Evolutionary conservation across 2,329 filamentous ascomycete genomes (phyloP), one percentile per base, ranked within the genome.

Genomic region (Beauveria brongniartii): DNA sequence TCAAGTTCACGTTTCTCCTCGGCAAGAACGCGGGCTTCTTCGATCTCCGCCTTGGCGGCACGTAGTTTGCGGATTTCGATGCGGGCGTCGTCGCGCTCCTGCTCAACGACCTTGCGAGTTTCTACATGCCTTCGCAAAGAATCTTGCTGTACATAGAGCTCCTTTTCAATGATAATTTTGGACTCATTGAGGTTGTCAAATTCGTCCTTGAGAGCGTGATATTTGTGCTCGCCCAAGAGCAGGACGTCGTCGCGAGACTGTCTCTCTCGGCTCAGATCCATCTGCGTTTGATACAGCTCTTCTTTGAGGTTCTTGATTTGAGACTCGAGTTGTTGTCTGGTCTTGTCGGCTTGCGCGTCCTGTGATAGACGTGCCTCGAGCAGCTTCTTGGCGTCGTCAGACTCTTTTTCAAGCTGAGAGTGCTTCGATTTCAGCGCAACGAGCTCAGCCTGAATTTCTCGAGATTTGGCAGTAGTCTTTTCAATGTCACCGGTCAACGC

Each of bases 141-240:
- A 70, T 99, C 93, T 72, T 97, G 92, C 70, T 97, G 93, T 5
- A 90, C 88, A 71, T 97, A 97, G 72, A 99, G 87, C 74, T 97
- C 93, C 73, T 97, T 97, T 74, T 99, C 93, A 64, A 99, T 96
- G 52, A 87, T 96, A 68, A 97, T 96, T 74, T 99, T 99, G 30
- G 91, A 88, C 65, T 97, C 92, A 68, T 96, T 96, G 40, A 97
- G 80, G 40, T 85, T 84, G 55, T 95, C 88, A 67, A 87, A 96
- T 65, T 97, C 92, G 28, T 92, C 87, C 70, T 92, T 88, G 63
- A 99, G 79, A 55, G 88, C 85, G 50, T 89, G 81, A 68, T 88
- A 90, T 71, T 94, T 95, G 75, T 96, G 92, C 67, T 97, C 92
- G 5, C 90, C 87, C 61, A 97, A 87, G 66, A 96, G 85, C 65